Evolutionary conservation across 495 filamentous ascomycete species (phyloP).

Genomic region (Penicillium manginii): DNA sequence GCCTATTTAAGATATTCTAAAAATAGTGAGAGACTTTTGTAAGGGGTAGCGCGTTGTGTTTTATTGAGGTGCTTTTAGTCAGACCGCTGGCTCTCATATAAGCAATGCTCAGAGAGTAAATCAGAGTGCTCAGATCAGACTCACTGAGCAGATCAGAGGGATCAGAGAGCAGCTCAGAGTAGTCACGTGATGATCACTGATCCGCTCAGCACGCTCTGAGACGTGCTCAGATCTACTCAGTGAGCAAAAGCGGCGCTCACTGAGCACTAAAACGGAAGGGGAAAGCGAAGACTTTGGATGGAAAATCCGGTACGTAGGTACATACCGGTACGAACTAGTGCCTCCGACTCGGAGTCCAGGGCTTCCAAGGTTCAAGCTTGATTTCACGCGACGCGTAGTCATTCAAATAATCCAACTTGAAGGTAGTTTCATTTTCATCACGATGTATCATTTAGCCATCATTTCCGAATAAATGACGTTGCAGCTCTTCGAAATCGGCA

Average conservation of each 20-base stretch:
- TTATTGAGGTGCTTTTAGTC: conserved; percentile 10
- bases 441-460: neutral
- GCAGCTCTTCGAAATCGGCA: conserved; percentile 10
- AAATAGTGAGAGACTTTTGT: neutral
- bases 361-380: too few species aligned
- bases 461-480: conserved; percentile 6
- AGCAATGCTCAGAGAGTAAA: conserved; percentile 14
- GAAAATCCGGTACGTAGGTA: conserved; percentile 8
- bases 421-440: too few species aligned
- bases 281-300: conserved; percentile 9
- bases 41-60: conserved; percentile 9
- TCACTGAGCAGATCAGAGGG: conserved; percentile 2
- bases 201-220: neutral
- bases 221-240: conserved; percentile 2
- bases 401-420: neutral
- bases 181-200: conserved; percentile 3
- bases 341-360: too few species aligned
- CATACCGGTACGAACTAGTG: too few species aligned
- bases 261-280: conserved; percentile 12
- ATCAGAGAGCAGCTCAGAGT: neutral
- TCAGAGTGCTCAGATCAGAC: conserved; percentile 10
- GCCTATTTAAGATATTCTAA: neutral
- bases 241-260: conserved; percentile 6
- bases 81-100: conserved; percentile 13
- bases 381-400: too few species aligned